Evolutionary conservation across 2,329 filamentous ascomycete genomes (phyloP).

Genomic region (Cadophora sp.): DNA sequence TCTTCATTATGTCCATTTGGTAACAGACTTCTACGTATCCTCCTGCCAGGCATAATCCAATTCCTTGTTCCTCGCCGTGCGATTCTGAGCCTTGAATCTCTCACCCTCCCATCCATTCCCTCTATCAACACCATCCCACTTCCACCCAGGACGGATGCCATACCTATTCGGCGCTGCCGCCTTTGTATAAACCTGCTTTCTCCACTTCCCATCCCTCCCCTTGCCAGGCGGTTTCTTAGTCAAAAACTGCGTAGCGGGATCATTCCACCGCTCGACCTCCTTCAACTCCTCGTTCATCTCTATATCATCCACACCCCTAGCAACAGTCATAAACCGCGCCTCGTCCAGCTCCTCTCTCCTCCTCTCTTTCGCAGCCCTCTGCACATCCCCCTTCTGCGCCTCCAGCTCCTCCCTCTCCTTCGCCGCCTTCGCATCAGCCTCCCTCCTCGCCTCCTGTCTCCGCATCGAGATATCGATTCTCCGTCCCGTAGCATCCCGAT

Average conservation of each 20-base stretch:
- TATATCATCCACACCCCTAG: conserved; percentile 81
- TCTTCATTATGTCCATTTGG: background rate
- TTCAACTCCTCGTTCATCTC: conserved; percentile 86
- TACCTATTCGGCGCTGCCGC: conserved; percentile 89
- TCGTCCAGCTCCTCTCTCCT: conserved; percentile 75
- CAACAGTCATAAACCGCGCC: conserved; percentile 81
- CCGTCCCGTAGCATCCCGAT: conserved; percentile 93
- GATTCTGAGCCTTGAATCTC: conserved; percentile 88
- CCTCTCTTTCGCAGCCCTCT: conserved; percentile 70
- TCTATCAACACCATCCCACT: conserved; percentile 97
- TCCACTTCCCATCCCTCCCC: conserved; percentile 32
- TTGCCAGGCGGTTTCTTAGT: conserved; percentile 48
- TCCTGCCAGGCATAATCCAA: conserved; percentile 96
- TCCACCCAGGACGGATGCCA: conserved; percentile 87
- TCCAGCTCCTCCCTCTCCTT: conserved; percentile 72
- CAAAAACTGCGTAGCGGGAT: conserved; percentile 87
- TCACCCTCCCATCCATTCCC: conserved; percentile 93
- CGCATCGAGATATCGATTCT: conserved; percentile 93
- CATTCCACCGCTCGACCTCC: conserved; percentile 84
- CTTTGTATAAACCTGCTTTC: conserved; percentile 70
- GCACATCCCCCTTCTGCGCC: conserved; percentile 83
- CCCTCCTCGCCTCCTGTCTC: conserved; percentile 82
- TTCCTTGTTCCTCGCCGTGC: conserved; percentile 75
- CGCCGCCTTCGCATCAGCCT: conserved; percentile 72
- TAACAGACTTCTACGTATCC: conserved; percentile 69